Evolutionary conservation across 768 basidiomycete genomes (phyloP), one percentile per base, ranked within the genome.

Genomic region (Trametes gibbosa): DNA sequence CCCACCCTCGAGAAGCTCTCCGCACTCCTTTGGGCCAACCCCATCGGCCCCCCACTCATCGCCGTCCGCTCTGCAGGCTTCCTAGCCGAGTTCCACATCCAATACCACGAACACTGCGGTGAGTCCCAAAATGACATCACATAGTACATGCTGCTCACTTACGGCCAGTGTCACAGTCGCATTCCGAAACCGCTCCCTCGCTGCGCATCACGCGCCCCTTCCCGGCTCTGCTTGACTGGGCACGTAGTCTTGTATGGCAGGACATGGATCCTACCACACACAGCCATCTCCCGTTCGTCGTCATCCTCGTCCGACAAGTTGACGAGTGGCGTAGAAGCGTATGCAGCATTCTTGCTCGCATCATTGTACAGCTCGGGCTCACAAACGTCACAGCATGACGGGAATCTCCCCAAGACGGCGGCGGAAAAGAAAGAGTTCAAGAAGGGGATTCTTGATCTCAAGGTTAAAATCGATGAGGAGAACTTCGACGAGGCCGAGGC

Each of bases 401-500:
- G 85, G 17, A 73, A 75, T 0, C 75, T 81, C 12, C 91, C 76
- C 46, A 77, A 73, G 73, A 84, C 70, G 29, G 75, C 69, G 34
- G 78, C 77, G 1, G 91, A 97, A 65, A 85, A 89, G 66, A 80
- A 87, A 61, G 84, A 81, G 27, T 96, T 98, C 79, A 94, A 95
- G 68, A 74, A 81, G 34, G 55, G 53, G 2, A 74, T 98, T 43
- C 73, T 77, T n/a, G 75, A 75, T 1, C 82, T 87, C 78, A 85
- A 86, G 66, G 69, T 81, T 57, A 93, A 92, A 66, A 65, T 74
- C 0, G 97, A 99, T 69, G 94, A 98, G 69, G 97, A 99, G 77
- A 99, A 98, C 74, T 95, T 95, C 69, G 96, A 97, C 60, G 96
- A 98, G 72, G 96, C 95, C 2, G 83, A 89, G 67, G 80, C 88